Base-by-base conservation (phyloP, 129 eudicot species). In the Heracleum sosnowskyi region DNA sequence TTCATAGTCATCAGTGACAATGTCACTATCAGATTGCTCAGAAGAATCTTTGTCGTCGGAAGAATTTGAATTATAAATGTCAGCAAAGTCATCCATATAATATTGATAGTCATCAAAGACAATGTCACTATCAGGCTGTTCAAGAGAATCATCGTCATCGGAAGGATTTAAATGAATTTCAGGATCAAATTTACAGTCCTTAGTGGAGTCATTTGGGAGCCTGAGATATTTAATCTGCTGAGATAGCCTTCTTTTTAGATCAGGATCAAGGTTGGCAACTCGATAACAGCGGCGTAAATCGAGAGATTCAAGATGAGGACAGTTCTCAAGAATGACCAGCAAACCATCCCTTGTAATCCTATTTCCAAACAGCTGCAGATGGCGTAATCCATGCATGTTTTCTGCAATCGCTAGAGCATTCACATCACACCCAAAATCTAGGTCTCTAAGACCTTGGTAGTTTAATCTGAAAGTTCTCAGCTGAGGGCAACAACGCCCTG, bases 201-300 rank as follows among this genome's bases (percentile, higher is more conserved):
- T 81, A 28, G 83, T 84, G 39, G 90, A 75, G 40, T 86, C 91
- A 22, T 74, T 15, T 16, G 97, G 97, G 26, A 29, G 83, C 42
- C 83, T 83, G 37, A 92, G 55, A 81, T 81, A 57, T 76, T 79
- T 90, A 5, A 90, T 72, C 84, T 85, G 89, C 70, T 86, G 87
- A 39, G 49, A 41, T 35, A 84, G 86, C 75, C 88, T 29, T 78
- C 79, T 92, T 42, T 78, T 87, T 20, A 92, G 45, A 79, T n/a
- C 73, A 11, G 88, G 89, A 7, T 77, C 79, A 26, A 90, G 86
- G 45, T 79, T 47, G 16, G 20, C 29, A 22, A 89, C 81, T 77
- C 81, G 85, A 70, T 74, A 86, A 85, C 98, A 93, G 70, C 75
- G 79, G 22, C 96, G 85, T 28, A 93, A 78, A n/a, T 93, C 98